A percentile compares a stretch with the other conserved stretches of the same genome.
Evolutionary conservation across 371 early-diverging fungal genomes (phyloP).

Genomic region (Funneliformis caledonium): DNA sequence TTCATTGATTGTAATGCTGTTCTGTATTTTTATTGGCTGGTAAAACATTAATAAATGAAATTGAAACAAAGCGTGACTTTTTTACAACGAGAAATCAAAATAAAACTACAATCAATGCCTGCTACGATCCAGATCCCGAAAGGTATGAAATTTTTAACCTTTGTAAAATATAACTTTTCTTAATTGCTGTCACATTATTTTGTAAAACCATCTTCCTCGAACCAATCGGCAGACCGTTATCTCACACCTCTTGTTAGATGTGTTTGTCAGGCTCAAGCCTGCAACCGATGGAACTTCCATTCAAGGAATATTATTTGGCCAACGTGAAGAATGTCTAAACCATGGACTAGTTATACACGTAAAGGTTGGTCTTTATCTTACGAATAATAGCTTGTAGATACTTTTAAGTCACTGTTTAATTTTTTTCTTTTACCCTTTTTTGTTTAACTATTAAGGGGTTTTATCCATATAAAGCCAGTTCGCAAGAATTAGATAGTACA

Average conservation of each 20-base stretch:
- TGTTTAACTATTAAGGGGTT: slow-evolving; percentile 24
- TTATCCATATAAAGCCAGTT: slow-evolving; percentile 27
- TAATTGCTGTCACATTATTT: not conserved
- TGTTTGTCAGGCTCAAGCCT: slow-evolving; percentile 37
- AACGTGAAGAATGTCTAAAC: slow-evolving; percentile 39
- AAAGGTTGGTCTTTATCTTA: slow-evolving; percentile 15
- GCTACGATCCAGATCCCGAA: slow-evolving; percentile 33
- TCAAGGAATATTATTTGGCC: slow-evolving; percentile 38
- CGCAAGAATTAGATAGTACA: slow-evolving; percentile 23
- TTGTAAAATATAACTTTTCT: not conserved
- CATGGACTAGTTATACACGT: slow-evolving; percentile 33
- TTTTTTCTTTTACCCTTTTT: not conserved
- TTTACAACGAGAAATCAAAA: not conserved
- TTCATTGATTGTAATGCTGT: not conserved
- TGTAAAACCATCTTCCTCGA: slow-evolving; percentile 11
- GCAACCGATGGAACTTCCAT: slow-evolving; percentile 21
- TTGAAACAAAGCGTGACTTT: not conserved
- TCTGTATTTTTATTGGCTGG: not conserved
- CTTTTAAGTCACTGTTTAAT: not conserved
- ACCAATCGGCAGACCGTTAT: slow-evolving; percentile 2
- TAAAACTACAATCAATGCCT: slow-evolving; percentile 12
- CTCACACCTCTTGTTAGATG: slow-evolving; percentile 33
- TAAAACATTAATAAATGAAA: not conserved
- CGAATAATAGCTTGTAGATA: not conserved
- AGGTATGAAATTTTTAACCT: slow-evolving; percentile 5